Evolutionary conservation across 805 yeast genomes (phyloP), one percentile per base, ranked within the genome.

Genomic region (Saccharomycopsis microspora): DNA sequence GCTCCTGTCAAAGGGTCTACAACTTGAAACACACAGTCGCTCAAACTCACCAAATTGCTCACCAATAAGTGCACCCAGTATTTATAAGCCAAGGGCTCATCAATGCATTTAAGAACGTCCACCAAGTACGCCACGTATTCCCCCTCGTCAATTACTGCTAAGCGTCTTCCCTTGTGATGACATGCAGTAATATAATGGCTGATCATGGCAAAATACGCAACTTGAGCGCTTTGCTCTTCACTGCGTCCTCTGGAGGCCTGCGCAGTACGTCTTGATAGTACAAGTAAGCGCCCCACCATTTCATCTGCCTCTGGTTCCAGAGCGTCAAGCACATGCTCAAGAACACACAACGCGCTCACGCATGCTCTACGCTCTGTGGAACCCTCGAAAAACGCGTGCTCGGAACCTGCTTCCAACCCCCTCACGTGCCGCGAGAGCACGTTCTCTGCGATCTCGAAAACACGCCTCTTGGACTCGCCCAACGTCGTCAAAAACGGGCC

Each of bases 1-100:
- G 78, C 66, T 32, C 77, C 76, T 39, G 72, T 77, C 32, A 82
- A 58, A 2, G 75, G 73, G 32, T 77, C 60, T 30, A 82, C 60
- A 32, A 78, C 77, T 47, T 74, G 75, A 50, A 80, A 76, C 1
- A 81, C 68, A 3, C 75, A 68, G 28, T 71, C 72, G 28, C 67
- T 66, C 55, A 79, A 74, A 43, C 76, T 64, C 3, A 70, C 66
- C 32, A 81, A 61, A 39, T 80, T 72, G 45, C 70, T 70, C 4
- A 74, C 70, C 35, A 82, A 60, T 8, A 82, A 64, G 10, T 64
- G 60, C 27, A 75, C 64, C 78, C 79, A 74, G 9, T 68, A 64
- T 41, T 69, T 71, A 19, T 71, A 60, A 4, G 71, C 60, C 4
- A 68, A 58, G 3, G 78, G 64, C 3, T 74, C 63, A 19, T 67